Evolutionary conservation across 2,329 filamentous ascomycete species (phyloP), one percentile per base, ranked within the genome.

Genomic region (Diaporthe citri): DNA sequence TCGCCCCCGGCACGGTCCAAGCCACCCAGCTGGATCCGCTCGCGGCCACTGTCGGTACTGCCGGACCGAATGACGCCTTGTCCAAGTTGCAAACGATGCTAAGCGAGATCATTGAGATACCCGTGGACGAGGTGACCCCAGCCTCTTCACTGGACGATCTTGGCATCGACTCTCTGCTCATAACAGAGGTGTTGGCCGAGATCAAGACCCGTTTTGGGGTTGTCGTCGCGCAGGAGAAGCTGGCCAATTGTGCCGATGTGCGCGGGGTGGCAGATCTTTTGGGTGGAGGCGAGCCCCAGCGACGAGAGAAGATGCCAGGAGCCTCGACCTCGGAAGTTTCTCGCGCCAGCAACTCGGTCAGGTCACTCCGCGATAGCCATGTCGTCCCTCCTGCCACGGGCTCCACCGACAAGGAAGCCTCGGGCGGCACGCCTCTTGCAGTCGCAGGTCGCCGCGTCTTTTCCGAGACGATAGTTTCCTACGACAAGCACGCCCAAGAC

Each of bases 131-230:
- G 22, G 73, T 80, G n/a, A 74, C 69, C 51, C 73, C 76, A 4
- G 77, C 80, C 22, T 71, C 77, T 3, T 75, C 78, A 10, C 75
- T 84, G 34, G 79, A 76, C 10, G 82, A 84, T 41, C 74, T 85
- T 15, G 84, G 84, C 2, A 79, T 85, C 17, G 84, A 85, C 72
- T 85, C 84, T 10, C 77, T 85, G 13, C 79, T 84, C 77, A 80
- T 76, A 2, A 83, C 80, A 36, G 84, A 85, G 71, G 75, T 85
- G 28, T 73, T 79, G 8, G 74, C 75, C 20, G 83, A 84, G 22
- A 79, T 84, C 13, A 73, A 78, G 48, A 75, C 72, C 6, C 60
- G 41, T 2, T 78, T 79, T 28, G 57, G 56, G 12, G 39, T 79
- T 3, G 60, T 59, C 41, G 55, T 79, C 25, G 52, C 72, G 10